A percentile compares a stretch with the other conserved stretches of the same genome.
Conservation (phyloP, 2,329 filamentous ascomycete genomes). For the Fusarium miscanthi region DNA sequence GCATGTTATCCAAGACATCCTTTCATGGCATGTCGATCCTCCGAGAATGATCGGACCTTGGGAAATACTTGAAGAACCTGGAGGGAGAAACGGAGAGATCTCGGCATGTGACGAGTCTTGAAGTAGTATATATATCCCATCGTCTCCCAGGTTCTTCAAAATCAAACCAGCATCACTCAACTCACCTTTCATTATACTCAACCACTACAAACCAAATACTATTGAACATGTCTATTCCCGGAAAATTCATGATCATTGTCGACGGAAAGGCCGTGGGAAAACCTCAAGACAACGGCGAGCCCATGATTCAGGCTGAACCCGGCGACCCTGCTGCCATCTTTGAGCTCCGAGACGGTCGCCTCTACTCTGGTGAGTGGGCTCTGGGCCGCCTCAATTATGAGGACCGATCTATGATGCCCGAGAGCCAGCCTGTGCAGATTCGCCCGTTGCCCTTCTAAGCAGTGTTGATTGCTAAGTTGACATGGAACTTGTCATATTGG, state of each 20-base stretch:
- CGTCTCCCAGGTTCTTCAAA: background rate
- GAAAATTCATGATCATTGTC: slow-evolving; percentile 14
- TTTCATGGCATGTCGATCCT: background rate
- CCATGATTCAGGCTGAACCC: background rate
- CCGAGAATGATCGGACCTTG: background rate
- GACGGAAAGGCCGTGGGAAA: slow-evolving; percentile 9
- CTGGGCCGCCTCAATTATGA: slow-evolving; percentile 5
- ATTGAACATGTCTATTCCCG: slow-evolving; percentile 1
- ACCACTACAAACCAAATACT: too few relatives aligned
- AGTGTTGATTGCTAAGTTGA: accelerated
- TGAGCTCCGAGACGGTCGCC: background rate
- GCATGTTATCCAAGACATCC: background rate
- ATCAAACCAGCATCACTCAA: accelerated
- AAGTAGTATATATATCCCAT: background rate
- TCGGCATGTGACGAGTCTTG: background rate
- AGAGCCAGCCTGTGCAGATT: background rate
- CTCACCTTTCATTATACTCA: background rate
- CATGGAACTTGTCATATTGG: accelerated
- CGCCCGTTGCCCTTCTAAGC: background rate
- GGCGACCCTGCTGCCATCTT: slow-evolving; percentile 15
- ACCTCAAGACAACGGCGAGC: background rate
- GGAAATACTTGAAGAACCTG: background rate
- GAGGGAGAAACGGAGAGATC: accelerated
- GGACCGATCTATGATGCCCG: slow-evolving; percentile 6
- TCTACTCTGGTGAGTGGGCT: slow-evolving; percentile 2